These are phyloP conservation scores for Dioscorea cayenensis DNA, from an alignment of 116 monocot species.

Conservation along the genomic window DNA sequence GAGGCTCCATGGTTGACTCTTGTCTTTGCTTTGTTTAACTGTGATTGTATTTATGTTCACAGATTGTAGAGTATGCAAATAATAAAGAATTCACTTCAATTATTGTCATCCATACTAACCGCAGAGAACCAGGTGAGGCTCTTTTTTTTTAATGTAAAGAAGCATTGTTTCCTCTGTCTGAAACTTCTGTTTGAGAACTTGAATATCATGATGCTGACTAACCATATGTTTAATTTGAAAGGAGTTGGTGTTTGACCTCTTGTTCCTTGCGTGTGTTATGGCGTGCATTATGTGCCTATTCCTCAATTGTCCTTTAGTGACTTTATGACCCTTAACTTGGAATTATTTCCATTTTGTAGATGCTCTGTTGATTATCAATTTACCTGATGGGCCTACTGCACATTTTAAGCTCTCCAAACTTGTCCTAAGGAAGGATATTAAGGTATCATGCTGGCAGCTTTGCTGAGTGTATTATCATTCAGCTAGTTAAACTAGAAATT, in stretches of 20 bases:
- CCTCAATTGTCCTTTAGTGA: too few relatives aligned
- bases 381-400: slow-evolving; percentile 90
- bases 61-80: slow-evolving; percentile 86
- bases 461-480: not conserved
- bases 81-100: slow-evolving; percentile 82
- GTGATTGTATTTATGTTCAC: not conserved
- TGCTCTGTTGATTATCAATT: slow-evolving; percentile 62
- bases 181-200: too few relatives aligned
- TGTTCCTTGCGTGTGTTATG: too few relatives aligned
- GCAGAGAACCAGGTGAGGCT: slow-evolving; percentile 80
- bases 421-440: slow-evolving; percentile 77
- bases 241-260: too few relatives aligned
- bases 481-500: too few relatives aligned
- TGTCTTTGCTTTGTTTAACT: not conserved
- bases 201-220: too few relatives aligned
- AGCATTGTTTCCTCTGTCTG: too few relatives aligned
- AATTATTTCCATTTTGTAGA: slow-evolving; percentile 36
- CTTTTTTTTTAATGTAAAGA: not conserved
- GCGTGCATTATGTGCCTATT: too few relatives aligned
- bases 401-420: slow-evolving; percentile 92
- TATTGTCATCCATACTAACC: slow-evolving; percentile 75
- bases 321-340: not conserved
- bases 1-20: not conserved
- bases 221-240: too few relatives aligned
- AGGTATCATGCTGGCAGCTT: slow-evolving; percentile 36